Evolutionary conservation across 306 rosid genomes (phyloP), one percentile per base, ranked within the genome.

Genomic region (Inga leiocalycina): DNA sequence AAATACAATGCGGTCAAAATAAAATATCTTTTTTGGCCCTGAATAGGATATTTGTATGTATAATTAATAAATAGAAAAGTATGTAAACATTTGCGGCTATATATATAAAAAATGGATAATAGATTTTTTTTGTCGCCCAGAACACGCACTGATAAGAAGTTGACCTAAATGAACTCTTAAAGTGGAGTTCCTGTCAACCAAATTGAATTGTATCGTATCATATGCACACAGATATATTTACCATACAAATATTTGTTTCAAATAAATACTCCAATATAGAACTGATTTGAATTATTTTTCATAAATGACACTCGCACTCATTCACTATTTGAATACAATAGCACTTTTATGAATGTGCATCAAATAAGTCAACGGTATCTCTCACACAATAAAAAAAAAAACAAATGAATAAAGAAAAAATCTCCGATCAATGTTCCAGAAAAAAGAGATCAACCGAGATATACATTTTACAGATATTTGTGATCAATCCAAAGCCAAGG

Each of bases 1-100:
- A 76, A 76, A 35, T 37, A 52, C 32, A 67, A 66, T 74, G 78
- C 66, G 46, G 78, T 37, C 39, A 75, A 56, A 73, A 52, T 66
- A 41, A 32, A 32, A 32, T 32, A 32, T 32, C 34, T 32, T 32
- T 32, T 32, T 32, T 32, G 34, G 3, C 34, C 30, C 30, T 27
- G 30, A 27, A 27, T 27, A 27, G 30, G 30, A 27, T 27, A 27
- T 27, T 27, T 27, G 1, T 27, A 27, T 27, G 30, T 27, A 27
- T 27, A 27, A 27, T 27, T 0, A 27, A 27, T 27, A 27, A 27
- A 27, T 27, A 27, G 30, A 27, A 27, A 27, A 27, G 30, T 27
- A 27, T 27, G 30, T 27, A 27, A 27, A 27, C 30, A 27, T 27
- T 27, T 27, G 30, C 30, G 30, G 1, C 30, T 27, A 27, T 27